Conservation (phyloP, 331 rosid species). For the Prunus yedoensis region DNA sequence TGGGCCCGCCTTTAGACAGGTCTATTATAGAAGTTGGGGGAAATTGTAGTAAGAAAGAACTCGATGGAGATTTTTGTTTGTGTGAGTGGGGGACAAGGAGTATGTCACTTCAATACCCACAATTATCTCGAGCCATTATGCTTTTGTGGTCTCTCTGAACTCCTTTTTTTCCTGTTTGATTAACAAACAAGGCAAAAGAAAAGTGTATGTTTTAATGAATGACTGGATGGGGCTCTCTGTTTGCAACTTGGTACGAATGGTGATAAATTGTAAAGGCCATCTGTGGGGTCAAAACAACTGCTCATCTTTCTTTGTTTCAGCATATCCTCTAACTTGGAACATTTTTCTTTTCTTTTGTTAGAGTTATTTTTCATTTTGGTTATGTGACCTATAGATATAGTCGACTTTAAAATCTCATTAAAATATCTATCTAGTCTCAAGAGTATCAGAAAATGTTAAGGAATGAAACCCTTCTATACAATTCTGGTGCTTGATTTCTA, state of each 20-base stretch:
- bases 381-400: too few relatives aligned
- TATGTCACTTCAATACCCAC: not conserved
- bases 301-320: too few relatives aligned
- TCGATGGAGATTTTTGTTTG: conserved; percentile 15
- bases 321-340: not conserved
- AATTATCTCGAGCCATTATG: conserved; percentile 10
- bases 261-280: conserved; percentile 9
- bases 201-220: not conserved
- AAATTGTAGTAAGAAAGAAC: conserved; percentile 20
- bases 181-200: not conserved
- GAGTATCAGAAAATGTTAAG: not conserved
- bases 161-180: not conserved
- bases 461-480: not conserved
- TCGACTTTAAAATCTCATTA: not conserved
- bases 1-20: conserved; percentile 9
- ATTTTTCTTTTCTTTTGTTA: not conserved
- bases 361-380: not conserved
- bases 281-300: conserved; percentile 20
- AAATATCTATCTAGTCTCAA: not conserved
- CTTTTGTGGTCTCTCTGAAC: conserved; percentile 15
- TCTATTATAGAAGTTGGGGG: conserved; percentile 16
- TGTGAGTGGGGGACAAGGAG: conserved; percentile 40
- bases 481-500: conserved; percentile 18
- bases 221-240: conserved; percentile 21
- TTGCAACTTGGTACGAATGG: not conserved